These are phyloP conservation scores for Sherardia arvensis DNA, from an alignment of 257 asterid genomes.

Conservation along the genomic window DNA sequence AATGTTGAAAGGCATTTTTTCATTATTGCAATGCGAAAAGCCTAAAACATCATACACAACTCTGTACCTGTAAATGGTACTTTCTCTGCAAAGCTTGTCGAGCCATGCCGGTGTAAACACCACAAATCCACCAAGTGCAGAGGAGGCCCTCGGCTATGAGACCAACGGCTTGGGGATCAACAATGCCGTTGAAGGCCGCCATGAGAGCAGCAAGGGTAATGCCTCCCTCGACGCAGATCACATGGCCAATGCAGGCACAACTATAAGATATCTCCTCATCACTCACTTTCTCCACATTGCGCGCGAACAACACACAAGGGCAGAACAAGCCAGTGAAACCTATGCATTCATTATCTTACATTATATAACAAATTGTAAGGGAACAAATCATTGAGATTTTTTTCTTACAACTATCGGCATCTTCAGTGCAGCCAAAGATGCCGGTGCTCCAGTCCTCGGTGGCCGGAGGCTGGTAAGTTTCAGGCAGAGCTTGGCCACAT, in stretches of 20 bases:
- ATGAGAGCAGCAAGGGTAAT: slow-evolving; percentile 60
- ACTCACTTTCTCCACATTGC: slow-evolving; percentile 48
- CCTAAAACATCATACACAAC: background rate
- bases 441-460: slow-evolving; percentile 74
- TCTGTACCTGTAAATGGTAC: slow-evolving; percentile 63
- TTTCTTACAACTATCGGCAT: slow-evolving; percentile 52
- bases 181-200: slow-evolving; percentile 46
- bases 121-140: slow-evolving; percentile 89
- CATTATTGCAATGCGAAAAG: background rate
- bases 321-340: slow-evolving; percentile 61
- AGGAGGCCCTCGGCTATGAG: slow-evolving; percentile 64
- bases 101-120: slow-evolving; percentile 72
- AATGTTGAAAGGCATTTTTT: too few relatives aligned
- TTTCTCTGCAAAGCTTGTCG: slow-evolving; percentile 67
- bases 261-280: slow-evolving; percentile 49
- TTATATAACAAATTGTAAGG: too few relatives aligned
- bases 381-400: background rate
- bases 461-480: slow-evolving; percentile 57
- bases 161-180: slow-evolving; percentile 62
- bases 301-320: slow-evolving; percentile 65
- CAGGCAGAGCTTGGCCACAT: slow-evolving; percentile 68
- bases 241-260: slow-evolving; percentile 56
- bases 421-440: slow-evolving; percentile 64
- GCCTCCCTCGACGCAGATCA: slow-evolving; percentile 65
- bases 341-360: too few relatives aligned